Conservation (phyloP, 1,284 basidiomycete species). For the Mycosarcoma mackinlayi region DNA sequence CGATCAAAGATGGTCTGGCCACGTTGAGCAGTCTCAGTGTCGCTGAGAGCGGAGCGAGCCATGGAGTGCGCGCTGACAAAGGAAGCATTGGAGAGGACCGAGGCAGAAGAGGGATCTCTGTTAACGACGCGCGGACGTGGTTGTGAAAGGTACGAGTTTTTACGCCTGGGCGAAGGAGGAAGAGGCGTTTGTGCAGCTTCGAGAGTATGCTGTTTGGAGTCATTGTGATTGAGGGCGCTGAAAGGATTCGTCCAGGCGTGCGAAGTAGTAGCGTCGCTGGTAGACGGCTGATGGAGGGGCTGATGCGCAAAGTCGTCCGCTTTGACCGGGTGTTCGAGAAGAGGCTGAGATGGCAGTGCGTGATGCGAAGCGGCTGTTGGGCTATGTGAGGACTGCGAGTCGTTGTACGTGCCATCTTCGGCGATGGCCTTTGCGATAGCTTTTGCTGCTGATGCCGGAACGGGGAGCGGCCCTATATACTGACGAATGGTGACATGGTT, state of each 20-base stretch:
- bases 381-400: background rate
- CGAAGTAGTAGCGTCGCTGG: background rate
- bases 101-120: slow-evolving; percentile 38
- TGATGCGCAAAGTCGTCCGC: slow-evolving; percentile 11
- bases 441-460: slow-evolving; percentile 27
- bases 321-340: slow-evolving; percentile 7
- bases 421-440: slow-evolving; percentile 42
- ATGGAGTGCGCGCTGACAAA: slow-evolving; percentile 46
- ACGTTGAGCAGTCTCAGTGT: slow-evolving; percentile 30
- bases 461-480: slow-evolving; percentile 52
- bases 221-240: background rate
- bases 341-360: background rate
- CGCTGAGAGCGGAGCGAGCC: slow-evolving; percentile 29
- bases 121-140: slow-evolving; percentile 19
- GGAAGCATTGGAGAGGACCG: slow-evolving; percentile 35
- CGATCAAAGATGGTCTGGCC: slow-evolving; percentile 10
- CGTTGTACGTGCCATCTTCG: slow-evolving; percentile 24
- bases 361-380: background rate
- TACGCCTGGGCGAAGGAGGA: slow-evolving; percentile 14
- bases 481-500: slow-evolving; percentile 29
- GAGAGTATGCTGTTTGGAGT: background rate
- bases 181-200: background rate
- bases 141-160: slow-evolving; percentile 1
- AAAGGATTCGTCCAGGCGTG: slow-evolving; percentile 24
- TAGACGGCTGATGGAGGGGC: background rate